phyloP scores from a whole-genome alignment of 306 rosid species.

The Urtica urens region DNA sequence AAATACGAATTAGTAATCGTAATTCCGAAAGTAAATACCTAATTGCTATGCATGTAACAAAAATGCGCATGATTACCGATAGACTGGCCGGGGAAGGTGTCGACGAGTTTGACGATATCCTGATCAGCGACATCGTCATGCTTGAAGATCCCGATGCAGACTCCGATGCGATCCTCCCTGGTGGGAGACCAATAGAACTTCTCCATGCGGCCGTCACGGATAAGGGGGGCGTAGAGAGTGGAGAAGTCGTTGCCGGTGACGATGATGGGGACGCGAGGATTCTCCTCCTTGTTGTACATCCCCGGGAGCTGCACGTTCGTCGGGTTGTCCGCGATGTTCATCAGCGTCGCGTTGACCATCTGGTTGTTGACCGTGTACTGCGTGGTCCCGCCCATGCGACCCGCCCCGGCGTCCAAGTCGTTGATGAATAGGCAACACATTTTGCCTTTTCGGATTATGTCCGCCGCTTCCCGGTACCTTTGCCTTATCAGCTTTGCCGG shows the following conservation, averaged over 20 bases:
- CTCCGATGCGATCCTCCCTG: conserved; percentile 42
- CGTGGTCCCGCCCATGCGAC: conserved; percentile 45
- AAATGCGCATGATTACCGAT: conserved; percentile 23
- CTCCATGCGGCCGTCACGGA: conserved; percentile 57
- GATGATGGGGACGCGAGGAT: conserved; percentile 39
- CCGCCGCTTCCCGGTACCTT: conserved; percentile 33
- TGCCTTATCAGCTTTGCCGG: conserved; percentile 40
- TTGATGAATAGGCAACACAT: conserved; percentile 50
- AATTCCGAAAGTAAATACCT: not conserved
- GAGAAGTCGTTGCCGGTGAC: conserved; percentile 53
- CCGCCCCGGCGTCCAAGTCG: conserved; percentile 56
- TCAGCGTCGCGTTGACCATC: conserved; percentile 54
- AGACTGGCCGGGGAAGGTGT: conserved; percentile 48
- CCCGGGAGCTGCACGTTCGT: conserved; percentile 50
- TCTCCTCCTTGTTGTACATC: conserved; percentile 49
- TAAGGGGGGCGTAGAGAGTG: conserved; percentile 49
- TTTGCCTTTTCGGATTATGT: conserved; percentile 42
- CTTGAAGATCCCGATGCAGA: conserved; percentile 40
- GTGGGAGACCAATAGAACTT: conserved; percentile 56
- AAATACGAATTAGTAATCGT: not conserved
- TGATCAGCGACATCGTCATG: conserved; percentile 24
- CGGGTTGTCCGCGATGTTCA: conserved; percentile 57
- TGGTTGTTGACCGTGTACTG: conserved; percentile 57
- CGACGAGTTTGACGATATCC: conserved; percentile 38
- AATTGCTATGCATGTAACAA: not conserved